Percentiles rank a stretch among this genome's conserved stretches.
Conservation (phyloP, 345 rosid species). For the Corymbia maculata region DNA sequence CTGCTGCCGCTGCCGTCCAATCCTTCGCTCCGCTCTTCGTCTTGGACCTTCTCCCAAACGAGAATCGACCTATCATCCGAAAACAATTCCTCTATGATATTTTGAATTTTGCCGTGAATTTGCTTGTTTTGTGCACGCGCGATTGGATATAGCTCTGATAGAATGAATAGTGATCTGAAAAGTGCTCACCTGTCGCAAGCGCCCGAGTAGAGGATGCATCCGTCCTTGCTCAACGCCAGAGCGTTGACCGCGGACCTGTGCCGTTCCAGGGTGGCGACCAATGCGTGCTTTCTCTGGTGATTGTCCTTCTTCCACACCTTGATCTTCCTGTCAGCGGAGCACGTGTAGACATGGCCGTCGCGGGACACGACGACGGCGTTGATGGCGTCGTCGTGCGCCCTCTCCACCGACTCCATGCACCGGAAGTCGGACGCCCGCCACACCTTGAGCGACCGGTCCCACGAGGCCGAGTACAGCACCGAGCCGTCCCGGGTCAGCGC, state of each 20-base stretch:
- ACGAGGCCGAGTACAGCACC: constrained; percentile 63
- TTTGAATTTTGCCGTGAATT: not conserved
- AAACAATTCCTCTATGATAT: not conserved
- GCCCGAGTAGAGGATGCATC: constrained; percentile 59
- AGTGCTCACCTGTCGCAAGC: constrained; percentile 41
- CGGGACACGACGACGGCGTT: constrained; percentile 43
- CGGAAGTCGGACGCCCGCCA: constrained; percentile 55
- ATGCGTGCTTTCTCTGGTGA: constrained; percentile 21
- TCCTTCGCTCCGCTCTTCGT: not conserved
- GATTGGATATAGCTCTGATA: not conserved
- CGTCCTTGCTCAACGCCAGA: constrained; percentile 49
- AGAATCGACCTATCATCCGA: constrained; percentile 44
- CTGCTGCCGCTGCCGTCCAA: not conserved
- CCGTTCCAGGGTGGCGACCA: constrained; percentile 35
- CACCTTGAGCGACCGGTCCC: constrained; percentile 69
- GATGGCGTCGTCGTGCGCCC: constrained; percentile 71
- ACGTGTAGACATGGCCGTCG: constrained; percentile 55
- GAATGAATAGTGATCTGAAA: not conserved
- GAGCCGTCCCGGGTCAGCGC: constrained; percentile 31
- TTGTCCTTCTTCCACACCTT: constrained; percentile 41
- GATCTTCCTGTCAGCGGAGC: constrained; percentile 67
- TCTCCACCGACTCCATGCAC: constrained; percentile 50
- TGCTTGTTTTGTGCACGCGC: not conserved
- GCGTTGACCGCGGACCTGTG: constrained; percentile 72
- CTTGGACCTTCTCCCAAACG: constrained; percentile 48